Evolutionary conservation across 331 rosid species (phyloP).

Genomic region (Erythrophleum ivorense): DNA sequence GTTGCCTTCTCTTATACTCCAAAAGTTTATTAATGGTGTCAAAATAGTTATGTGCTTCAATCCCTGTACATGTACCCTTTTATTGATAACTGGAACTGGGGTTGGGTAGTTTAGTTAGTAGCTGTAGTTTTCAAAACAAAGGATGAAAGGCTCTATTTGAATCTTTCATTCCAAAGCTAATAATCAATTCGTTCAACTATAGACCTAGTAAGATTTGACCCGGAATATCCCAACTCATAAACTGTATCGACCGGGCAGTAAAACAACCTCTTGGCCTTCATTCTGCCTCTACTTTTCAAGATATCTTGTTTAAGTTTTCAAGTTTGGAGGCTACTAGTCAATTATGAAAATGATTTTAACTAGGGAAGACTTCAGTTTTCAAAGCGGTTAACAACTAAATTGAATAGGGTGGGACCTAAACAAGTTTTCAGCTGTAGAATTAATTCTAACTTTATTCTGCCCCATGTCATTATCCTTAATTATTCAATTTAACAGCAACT

Average conservation of each 20-base stretch:
- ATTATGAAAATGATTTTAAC: constrained; percentile 25
- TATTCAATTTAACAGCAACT: constrained; percentile 13
- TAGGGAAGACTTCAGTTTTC: background rate
- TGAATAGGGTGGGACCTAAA: background rate
- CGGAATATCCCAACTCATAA: background rate
- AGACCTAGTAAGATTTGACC: constrained; percentile 13
- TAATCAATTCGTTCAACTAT: constrained; percentile 8
- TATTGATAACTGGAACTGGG: too few relatives aligned
- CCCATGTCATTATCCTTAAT: constrained; percentile 22
- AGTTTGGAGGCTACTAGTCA: constrained; percentile 24
- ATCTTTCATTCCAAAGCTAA: constrained; percentile 3
- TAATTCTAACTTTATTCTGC: constrained; percentile 6
- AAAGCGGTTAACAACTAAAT: constrained; percentile 1
- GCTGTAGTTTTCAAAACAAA: constrained; percentile 4
- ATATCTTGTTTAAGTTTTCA: background rate
- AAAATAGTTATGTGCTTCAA: background rate
- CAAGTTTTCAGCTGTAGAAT: background rate
- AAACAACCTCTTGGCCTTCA: background rate
- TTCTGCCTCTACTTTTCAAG: background rate
- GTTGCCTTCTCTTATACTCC: constrained; percentile 6
- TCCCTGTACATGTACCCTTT: too few relatives aligned
- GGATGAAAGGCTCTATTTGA: too few relatives aligned
- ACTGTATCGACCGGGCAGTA: background rate
- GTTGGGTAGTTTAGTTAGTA: too few relatives aligned
- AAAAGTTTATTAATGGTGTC: background rate